Evolutionary conservation across 176 grass and related monocot species (phyloP).

Genomic region (Puccinellia tenuiflora): DNA sequence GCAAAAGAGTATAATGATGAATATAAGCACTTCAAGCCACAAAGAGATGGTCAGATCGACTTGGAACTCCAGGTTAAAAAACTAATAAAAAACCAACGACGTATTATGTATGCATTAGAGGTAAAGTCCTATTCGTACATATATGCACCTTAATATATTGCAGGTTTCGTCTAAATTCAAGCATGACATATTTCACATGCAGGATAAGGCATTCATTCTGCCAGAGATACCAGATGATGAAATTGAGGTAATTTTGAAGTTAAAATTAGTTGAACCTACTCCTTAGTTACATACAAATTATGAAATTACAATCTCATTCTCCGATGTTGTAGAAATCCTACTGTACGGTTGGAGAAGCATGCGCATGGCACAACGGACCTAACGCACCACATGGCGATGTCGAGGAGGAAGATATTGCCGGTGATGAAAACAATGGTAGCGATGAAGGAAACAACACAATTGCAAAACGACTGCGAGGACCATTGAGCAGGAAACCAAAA

Average conservation of each 20-base stretch:
- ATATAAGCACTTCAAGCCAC: not conserved
- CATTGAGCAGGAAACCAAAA: too few relatives aligned
- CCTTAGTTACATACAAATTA: too few relatives aligned
- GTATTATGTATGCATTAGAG: not conserved
- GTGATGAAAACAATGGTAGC: too few relatives aligned
- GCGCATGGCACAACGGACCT: too few relatives aligned
- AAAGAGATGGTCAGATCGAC: not conserved
- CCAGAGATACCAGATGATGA: not conserved
- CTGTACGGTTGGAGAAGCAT: too few relatives aligned
- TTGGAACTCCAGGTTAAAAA: not conserved
- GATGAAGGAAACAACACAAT: too few relatives aligned
- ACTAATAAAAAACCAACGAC: not conserved
- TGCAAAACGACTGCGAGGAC: too few relatives aligned
- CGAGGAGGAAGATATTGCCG: accelerated
- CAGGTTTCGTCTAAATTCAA: not conserved
- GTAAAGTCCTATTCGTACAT: not conserved
- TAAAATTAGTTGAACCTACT: too few relatives aligned
- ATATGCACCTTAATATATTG: not conserved
- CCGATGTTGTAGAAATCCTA: too few relatives aligned
- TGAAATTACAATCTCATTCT: too few relatives aligned
- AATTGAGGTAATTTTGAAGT: not conserved
- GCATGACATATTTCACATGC: not conserved
- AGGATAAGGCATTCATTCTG: not conserved
- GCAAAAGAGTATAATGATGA: not conserved
- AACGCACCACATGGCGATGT: too few relatives aligned